Evolutionary conservation across 345 rosid species (phyloP).

Genomic region (Schrenkiella parvula): DNA sequence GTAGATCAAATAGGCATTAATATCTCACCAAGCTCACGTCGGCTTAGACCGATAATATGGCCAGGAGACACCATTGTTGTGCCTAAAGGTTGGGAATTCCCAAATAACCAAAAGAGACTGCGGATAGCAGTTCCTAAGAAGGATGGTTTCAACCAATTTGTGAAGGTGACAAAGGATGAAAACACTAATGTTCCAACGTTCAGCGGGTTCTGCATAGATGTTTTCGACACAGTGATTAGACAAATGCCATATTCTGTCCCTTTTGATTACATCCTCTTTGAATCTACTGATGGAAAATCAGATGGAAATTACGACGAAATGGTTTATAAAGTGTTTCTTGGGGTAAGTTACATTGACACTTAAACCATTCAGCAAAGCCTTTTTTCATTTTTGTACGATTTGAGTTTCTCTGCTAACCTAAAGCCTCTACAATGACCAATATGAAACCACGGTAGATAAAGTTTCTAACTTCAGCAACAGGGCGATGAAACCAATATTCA

Average conservation of each 20-base stretch:
- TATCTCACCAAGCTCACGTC: not conserved
- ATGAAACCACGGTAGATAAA: no score
- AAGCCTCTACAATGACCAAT: not conserved
- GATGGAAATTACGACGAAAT: conserved; percentile 40
- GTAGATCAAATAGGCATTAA: not conserved
- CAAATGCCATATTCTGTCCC: conserved; percentile 44
- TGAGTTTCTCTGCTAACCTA: not conserved
- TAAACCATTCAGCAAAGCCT: not conserved
- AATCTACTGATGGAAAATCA: conserved; percentile 15
- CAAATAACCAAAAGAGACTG: conserved; percentile 41
- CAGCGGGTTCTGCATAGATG: conserved; percentile 43
- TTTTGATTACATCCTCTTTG: conserved; percentile 40
- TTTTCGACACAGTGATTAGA: conserved; percentile 37
- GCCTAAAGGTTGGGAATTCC: conserved; percentile 50
- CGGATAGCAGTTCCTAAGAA: conserved; percentile 48
- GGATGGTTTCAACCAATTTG: conserved; percentile 39
- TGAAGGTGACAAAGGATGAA: conserved; percentile 31
- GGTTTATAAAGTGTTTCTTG: conserved; percentile 39
- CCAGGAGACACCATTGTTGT: conserved; percentile 16
- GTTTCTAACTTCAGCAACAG: not conserved
- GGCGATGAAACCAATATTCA: not conserved
- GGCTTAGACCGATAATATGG: conserved; percentile 30
- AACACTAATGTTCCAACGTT: not conserved
- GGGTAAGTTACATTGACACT: conserved; percentile 29
- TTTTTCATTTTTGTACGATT: not conserved